A percentile compares a stretch with the other conserved stretches of the same genome.
phyloP scores from a whole-genome alignment of 331 rosid genomes.

The Malus hybrid region DNA sequence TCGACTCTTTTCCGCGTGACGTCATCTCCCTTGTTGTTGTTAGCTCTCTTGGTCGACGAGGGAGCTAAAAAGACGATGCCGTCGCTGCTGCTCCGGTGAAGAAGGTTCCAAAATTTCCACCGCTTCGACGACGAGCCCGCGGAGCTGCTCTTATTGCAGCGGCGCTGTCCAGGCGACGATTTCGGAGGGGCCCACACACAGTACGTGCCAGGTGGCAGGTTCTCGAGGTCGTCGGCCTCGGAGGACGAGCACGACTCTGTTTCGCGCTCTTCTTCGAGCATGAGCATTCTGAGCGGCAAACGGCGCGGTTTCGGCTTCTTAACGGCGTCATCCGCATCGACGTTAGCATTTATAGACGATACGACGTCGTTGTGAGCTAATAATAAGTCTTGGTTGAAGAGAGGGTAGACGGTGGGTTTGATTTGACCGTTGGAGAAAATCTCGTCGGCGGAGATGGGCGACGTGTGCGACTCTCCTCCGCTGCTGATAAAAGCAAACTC shows the following conservation, averaged over 20 bases:
- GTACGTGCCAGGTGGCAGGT: conserved; percentile 29
- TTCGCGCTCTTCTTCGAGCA: conserved; percentile 68
- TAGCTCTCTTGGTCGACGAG: conserved; percentile 14
- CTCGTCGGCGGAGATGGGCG: conserved; percentile 69
- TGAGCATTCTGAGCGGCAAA: conserved; percentile 53
- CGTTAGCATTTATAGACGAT: not conserved
- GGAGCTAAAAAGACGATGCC: conserved; percentile 14
- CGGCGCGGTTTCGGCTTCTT: conserved; percentile 23
- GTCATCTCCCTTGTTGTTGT: not conserved
- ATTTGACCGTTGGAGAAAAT: conserved; percentile 77
- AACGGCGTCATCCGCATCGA: not conserved
- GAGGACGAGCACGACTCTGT: conserved; percentile 49
- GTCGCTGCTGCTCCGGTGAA: conserved; percentile 41
- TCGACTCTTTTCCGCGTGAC: conserved; percentile 6
- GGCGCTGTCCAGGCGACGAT: not conserved
- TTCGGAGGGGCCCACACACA: conserved; percentile 66
- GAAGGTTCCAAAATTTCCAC: conserved; percentile 62
- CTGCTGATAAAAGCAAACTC: conserved; percentile 49
- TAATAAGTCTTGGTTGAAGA: conserved; percentile 30
- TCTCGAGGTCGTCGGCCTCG: conserved; percentile 43
- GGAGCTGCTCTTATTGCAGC: conserved; percentile 43
- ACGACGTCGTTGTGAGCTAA: not conserved
- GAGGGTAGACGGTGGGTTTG: conserved; percentile 46
- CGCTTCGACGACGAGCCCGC: conserved; percentile 42
- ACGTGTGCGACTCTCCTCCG: conserved; percentile 21